These are phyloP conservation scores for Collybia nuda DNA, from an alignment of 768 basidiomycete genomes.

Conservation along the genomic window DNA sequence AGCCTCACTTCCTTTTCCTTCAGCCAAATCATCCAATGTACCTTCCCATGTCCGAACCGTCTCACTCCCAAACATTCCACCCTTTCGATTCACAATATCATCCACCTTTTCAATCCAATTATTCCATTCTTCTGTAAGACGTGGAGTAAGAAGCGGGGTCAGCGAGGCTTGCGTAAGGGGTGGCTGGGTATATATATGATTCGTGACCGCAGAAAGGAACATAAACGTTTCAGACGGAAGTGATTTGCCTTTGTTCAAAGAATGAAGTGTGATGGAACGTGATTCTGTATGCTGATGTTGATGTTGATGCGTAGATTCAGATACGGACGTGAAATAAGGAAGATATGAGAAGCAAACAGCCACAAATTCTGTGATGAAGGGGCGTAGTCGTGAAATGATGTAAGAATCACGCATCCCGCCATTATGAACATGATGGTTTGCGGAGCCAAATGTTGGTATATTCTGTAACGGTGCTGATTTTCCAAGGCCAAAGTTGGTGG, in stretches of 20 bases:
- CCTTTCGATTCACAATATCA: conserved; percentile 65
- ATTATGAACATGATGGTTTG: conserved; percentile 21
- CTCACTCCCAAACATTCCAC: conserved; percentile 79
- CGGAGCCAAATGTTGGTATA: conserved; percentile 21
- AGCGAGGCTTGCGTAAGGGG: conserved; percentile 62
- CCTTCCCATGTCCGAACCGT: conserved; percentile 69
- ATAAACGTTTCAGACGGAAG: conserved; percentile 75
- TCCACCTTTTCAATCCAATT: conserved; percentile 76
- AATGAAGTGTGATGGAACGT: conserved; percentile 43
- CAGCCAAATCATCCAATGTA: conserved; percentile 65
- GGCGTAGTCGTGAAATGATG: conserved; percentile 70
- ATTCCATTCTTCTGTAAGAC: conserved; percentile 73
- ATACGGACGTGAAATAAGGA: conserved; percentile 75
- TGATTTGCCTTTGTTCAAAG: conserved; percentile 60
- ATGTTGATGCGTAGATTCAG: conserved; percentile 26
- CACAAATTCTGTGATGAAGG: conserved; percentile 75
- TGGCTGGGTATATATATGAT: conserved; percentile 68
- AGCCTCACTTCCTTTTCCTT: conserved; percentile 40
- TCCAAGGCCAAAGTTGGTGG: conserved; percentile 34
- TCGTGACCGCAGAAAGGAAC: conserved; percentile 68
- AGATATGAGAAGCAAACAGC: conserved; percentile 79
- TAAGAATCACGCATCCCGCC: conserved; percentile 81
- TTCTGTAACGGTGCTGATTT: conserved; percentile 10
- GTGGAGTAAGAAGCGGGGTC: conserved; percentile 56
- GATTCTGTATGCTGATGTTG: conserved; percentile 21